A percentile compares a stretch with the other conserved stretches of the same genome.
phyloP scores from a whole-genome alignment of 148 eudicot species.

The Pharnaceum exiguum region DNA sequence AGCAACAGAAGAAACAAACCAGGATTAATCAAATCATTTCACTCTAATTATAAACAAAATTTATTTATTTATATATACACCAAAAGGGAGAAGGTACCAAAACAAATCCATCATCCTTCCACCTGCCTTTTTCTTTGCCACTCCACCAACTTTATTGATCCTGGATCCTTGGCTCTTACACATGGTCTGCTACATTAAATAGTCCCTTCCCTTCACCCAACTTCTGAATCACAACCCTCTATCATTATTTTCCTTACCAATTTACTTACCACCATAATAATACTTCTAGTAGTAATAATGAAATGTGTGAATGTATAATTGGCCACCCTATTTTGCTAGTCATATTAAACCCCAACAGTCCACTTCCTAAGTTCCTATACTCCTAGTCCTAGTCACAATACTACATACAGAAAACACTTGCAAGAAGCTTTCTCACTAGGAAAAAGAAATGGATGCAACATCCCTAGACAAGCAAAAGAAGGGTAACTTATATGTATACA shows the following conservation, averaged over 20 bases:
- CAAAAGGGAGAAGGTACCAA: too few species aligned
- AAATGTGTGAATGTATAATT: neutral
- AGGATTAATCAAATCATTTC: conserved; percentile 12
- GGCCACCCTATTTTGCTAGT: neutral
- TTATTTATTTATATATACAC: neutral
- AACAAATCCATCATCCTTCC: neutral
- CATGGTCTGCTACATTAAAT: conserved; percentile 41
- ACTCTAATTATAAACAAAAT: neutral
- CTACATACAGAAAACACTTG: conserved; percentile 5
- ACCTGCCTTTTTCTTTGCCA: conserved; percentile 16
- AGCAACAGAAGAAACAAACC: conserved; percentile 1
- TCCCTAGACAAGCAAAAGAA: conserved; percentile 40
- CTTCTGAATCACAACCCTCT: conserved; percentile 5
- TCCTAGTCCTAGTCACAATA: neutral
- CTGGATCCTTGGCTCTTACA: conserved; percentile 36
- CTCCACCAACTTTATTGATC: conserved; percentile 16
- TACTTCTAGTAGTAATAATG: neutral
- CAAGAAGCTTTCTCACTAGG: neutral
- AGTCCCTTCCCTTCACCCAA: conserved; percentile 10
- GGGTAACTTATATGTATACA: conserved; percentile 58
- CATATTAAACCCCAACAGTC: conserved; percentile 14
- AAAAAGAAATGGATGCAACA: conserved; percentile 23
- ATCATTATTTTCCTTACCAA: neutral
- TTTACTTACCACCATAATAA: neutral
- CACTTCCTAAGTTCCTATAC: conserved; percentile 3